Evolutionary conservation across 108 stramenopile genomes (phyloP), one percentile per base, ranked within the genome.

Genomic region (Nitzschia sp.): DNA sequence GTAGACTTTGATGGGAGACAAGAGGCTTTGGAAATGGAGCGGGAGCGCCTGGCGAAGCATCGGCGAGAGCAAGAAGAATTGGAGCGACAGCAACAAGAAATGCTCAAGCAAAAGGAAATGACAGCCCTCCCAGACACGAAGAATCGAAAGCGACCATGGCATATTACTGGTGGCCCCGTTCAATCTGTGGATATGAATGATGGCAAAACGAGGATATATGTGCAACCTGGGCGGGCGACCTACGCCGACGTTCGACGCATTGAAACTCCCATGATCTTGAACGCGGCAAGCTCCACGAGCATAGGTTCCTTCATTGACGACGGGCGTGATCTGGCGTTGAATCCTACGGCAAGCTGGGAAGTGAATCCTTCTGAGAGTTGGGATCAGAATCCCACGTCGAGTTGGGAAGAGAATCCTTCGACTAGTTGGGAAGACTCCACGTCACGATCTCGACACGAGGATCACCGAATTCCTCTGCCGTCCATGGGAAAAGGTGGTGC

Each of bases 1-100:
- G 61, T 62, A 19, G 61, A 62, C 24, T 62, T 32, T 46, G 61
- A 62, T 46, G 61, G 61, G 5, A 1, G 61, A 1, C 42, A 42
- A 31, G 61, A 62, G 23, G 61, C 61, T 2, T 18, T 31, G 25
- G 61, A 62, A 11, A 18, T 62, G 36, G 61, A 18, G 21, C 9
- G 13, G 26, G 42, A 62, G 46, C 38, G 25, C n/a, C 32, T 45
- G 46, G 24, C 9, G 1, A 24, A 62, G 21, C 42, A 42, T 45
- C 61, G 46, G 46, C 19, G 24, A 2, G 24, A 45, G 26, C 61
- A 42, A 2, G 38, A 62, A 24, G 21, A 23, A 11, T 15, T 26
- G 27, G 24, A 42, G 1, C 19, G 46, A 42, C 32, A 45, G 18
- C 61, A 62, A 26, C 4, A 51, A 21, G 49, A 51, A 19, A 51